These are phyloP conservation scores for Debaryomyces nepalensis DNA, from an alignment of 1,139 yeast genomes.

Conservation along the genomic window DNA sequence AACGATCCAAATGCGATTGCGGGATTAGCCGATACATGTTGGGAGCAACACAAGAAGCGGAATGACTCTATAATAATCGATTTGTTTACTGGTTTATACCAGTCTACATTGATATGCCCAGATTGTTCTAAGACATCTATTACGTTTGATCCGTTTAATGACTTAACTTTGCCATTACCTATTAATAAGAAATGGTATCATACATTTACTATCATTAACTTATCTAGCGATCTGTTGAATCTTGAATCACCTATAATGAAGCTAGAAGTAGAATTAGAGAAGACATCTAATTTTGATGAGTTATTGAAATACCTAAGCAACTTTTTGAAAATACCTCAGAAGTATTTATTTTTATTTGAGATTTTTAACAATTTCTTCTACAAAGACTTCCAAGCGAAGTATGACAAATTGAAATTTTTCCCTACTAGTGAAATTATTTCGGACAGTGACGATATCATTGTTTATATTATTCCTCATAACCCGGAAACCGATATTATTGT, in stretches of 20 bases:
- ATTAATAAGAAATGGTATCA: slow-evolving; percentile 76
- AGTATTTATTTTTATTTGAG: slow-evolving; percentile 66
- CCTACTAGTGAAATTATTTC: slow-evolving; percentile 74
- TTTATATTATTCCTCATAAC: slow-evolving; percentile 66
- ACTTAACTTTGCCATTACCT: slow-evolving; percentile 87
- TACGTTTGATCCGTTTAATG: slow-evolving; percentile 94
- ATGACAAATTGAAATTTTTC: slow-evolving; percentile 59
- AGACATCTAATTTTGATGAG: slow-evolving; percentile 67
- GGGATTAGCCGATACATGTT: slow-evolving; percentile 71
- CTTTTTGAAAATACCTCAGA: slow-evolving; percentile 48
- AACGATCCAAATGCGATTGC: slow-evolving; percentile 58
- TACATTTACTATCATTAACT: slow-evolving; percentile 64
- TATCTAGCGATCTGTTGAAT: slow-evolving; percentile 48
- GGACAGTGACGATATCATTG: slow-evolving; percentile 64
- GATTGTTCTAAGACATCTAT: slow-evolving; percentile 78
- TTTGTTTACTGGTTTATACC: slow-evolving; percentile 86
- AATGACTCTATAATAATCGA: slow-evolving; percentile 88
- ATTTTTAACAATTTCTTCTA: slow-evolving; percentile 72
- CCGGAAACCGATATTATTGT: slow-evolving; percentile 55
- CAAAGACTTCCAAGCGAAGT: slow-evolving; percentile 67
- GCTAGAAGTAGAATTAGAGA: slow-evolving; percentile 73
- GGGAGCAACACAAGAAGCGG: slow-evolving; percentile 79
- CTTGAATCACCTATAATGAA: slow-evolving; percentile 29
- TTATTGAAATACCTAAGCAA: slow-evolving; percentile 63
- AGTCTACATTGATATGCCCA: slow-evolving; percentile 89